Percentiles rank a stretch among this genome's conserved stretches.
phyloP scores from a whole-genome alignment of 2,329 filamentous ascomycete genomes.

The Sarocladium kiliense region DNA sequence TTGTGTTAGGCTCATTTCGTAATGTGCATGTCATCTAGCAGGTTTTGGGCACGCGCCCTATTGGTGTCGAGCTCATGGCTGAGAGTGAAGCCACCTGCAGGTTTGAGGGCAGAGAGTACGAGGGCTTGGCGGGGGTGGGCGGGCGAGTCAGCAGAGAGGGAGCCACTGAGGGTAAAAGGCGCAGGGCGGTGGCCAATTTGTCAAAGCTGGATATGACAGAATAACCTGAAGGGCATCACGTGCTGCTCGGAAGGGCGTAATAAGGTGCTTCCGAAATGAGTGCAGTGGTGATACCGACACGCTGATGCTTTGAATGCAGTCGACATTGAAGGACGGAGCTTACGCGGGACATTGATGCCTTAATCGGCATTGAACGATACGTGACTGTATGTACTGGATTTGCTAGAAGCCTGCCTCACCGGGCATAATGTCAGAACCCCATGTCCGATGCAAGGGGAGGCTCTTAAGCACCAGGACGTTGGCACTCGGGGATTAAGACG shows the following conservation, averaged over 20 bases:
- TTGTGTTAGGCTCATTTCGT: background rate
- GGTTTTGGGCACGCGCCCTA: background rate
- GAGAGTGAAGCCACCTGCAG: background rate
- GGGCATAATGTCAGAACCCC: background rate
- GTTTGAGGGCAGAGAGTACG: background rate
- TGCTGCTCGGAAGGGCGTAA: background rate
- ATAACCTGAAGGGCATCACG: too few relatives aligned
- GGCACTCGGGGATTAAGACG: background rate
- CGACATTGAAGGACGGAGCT: too few relatives aligned
- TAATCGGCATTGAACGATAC: too few relatives aligned
- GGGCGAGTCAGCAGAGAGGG: constrained; percentile 3
- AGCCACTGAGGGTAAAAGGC: constrained; percentile 8
- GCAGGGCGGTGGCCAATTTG: constrained; percentile 8
- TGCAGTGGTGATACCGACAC: too few relatives aligned
- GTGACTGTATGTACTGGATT: background rate
- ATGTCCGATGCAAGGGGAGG: background rate
- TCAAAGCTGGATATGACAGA: background rate
- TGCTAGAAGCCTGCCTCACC: background rate
- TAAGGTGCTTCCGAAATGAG: background rate
- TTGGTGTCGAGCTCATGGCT: background rate
- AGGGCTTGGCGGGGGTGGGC: constrained; percentile 1
- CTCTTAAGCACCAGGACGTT: background rate
- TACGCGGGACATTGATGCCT: too few relatives aligned
- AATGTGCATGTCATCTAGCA: background rate
- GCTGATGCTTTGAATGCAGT: too few relatives aligned